Evolutionary conservation across 179 eudicot species (phyloP).

Genomic region (Silene noctiflora): DNA sequence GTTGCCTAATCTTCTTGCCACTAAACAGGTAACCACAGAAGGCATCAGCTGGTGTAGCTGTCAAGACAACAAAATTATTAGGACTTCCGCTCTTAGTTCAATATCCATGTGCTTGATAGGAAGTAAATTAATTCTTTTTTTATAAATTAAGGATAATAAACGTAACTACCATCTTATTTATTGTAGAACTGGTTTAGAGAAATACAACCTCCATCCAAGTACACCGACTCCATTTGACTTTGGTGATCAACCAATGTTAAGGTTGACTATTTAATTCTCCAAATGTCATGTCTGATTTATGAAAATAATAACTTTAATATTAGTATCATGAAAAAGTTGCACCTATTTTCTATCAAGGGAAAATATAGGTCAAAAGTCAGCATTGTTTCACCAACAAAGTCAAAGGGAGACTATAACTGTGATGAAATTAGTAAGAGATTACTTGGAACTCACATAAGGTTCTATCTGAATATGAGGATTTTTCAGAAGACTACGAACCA

Average conservation of each 20-base stretch:
- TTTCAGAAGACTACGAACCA: conserved; percentile 75
- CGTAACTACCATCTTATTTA: no score
- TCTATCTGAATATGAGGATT: conserved; percentile 87
- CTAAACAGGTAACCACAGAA: conserved; percentile 80
- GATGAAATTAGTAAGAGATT: not conserved
- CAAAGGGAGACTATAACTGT: not conserved
- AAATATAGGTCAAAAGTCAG: not conserved
- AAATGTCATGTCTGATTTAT: no score
- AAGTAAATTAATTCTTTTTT: no score
- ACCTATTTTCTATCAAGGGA: not conserved
- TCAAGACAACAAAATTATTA: conserved; percentile 18
- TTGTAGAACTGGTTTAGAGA: no score
- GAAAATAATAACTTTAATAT: no score
- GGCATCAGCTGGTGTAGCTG: conserved; percentile 97
- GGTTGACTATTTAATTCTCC: no score
- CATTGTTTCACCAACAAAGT: not conserved
- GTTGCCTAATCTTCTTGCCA: conserved; percentile 75
- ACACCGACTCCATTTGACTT: no score
- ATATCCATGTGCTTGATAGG: no score
- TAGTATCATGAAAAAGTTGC: not conserved
- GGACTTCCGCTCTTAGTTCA: no score
- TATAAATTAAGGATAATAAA: no score
- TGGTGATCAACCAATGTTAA: no score
- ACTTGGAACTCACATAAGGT: conserved; percentile 63
- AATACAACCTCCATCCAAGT: no score